Evolutionary conservation across 352 stramenopile genomes (phyloP).

Genomic region (Phytophthora ramorum): DNA sequence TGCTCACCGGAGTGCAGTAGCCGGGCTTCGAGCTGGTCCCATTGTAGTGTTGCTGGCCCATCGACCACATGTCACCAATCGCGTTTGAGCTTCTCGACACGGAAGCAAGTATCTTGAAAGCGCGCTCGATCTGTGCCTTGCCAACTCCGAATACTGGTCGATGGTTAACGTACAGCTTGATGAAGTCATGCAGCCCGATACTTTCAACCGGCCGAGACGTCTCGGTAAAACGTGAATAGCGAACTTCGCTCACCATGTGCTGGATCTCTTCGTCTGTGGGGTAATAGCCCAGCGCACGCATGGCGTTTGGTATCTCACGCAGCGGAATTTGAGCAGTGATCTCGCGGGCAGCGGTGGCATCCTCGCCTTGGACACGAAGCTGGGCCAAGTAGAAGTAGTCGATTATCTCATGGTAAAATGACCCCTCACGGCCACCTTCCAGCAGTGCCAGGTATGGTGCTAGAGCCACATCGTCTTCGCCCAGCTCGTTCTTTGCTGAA

Average conservation of each 20-base stretch:
- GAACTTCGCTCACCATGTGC: slow-evolving; percentile 89
- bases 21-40: slow-evolving; percentile 68
- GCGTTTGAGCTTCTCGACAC: slow-evolving; percentile 1
- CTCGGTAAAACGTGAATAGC: slow-evolving; percentile 83
- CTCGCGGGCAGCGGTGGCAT: slow-evolving; percentile 73
- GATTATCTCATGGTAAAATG: slow-evolving; percentile 92
- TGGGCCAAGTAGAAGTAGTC: slow-evolving; percentile 96
- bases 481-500: slow-evolving; percentile 10
- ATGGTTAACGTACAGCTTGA: slow-evolving; percentile 95
- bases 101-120: slow-evolving; percentile 65
- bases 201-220: slow-evolving; percentile 73
- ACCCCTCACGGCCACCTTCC: slow-evolving; percentile 81
- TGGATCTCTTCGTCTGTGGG: slow-evolving; percentile 92
- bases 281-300: slow-evolving; percentile 94
- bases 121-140: slow-evolving; percentile 80
- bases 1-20: slow-evolving; percentile 76
- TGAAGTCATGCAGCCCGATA: slow-evolving; percentile 77
- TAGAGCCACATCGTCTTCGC: slow-evolving; percentile 37
- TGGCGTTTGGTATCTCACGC: slow-evolving; percentile 92
- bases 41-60: slow-evolving; percentile 46
- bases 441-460: slow-evolving; percentile 88
- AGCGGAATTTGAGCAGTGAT: slow-evolving; percentile 83
- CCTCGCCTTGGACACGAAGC: slow-evolving; percentile 91
- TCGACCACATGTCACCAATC: slow-evolving; percentile 5
- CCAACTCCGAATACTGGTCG: slow-evolving; percentile 88